Percentiles rank a stretch among this genome's conserved stretches.
Conservation (phyloP, 345 rosid species). For the Populus davidiana region DNA sequence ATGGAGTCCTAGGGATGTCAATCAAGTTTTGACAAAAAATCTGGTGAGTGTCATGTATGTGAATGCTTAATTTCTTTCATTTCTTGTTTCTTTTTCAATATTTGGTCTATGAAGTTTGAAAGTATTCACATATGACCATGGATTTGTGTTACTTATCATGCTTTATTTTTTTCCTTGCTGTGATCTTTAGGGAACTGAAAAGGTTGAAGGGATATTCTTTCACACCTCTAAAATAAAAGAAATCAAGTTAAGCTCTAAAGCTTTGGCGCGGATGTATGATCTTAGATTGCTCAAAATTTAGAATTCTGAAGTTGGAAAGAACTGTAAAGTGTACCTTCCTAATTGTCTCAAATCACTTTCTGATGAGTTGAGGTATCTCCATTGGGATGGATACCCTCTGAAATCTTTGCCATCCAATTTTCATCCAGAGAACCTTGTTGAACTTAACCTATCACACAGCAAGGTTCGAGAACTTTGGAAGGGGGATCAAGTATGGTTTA, state of each 20-base stretch:
- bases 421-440: neutral
- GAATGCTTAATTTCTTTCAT: too few relatives aligned
- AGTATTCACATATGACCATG: too few relatives aligned
- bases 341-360: neutral
- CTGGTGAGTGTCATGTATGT: too few relatives aligned
- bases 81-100: too few relatives aligned
- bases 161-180: too few relatives aligned
- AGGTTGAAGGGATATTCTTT: too few relatives aligned
- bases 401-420: conserved; percentile 7
- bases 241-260: too few relatives aligned
- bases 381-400: conserved; percentile 1
- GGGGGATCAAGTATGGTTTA: neutral
- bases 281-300: conserved; percentile 10
- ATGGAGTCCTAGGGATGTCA: neutral
- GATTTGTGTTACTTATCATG: too few relatives aligned
- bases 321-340: neutral
- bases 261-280: neutral
- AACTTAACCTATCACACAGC: neutral
- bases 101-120: too few relatives aligned
- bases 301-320: neutral
- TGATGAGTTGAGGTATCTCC: conserved; percentile 1
- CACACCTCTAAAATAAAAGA: too few relatives aligned
- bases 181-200: too few relatives aligned
- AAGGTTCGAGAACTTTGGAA: conserved; percentile 4
- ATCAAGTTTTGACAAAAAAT: neutral